Conservation (phyloP, 345 rosid genomes). For the Sonneratia alba region DNA sequence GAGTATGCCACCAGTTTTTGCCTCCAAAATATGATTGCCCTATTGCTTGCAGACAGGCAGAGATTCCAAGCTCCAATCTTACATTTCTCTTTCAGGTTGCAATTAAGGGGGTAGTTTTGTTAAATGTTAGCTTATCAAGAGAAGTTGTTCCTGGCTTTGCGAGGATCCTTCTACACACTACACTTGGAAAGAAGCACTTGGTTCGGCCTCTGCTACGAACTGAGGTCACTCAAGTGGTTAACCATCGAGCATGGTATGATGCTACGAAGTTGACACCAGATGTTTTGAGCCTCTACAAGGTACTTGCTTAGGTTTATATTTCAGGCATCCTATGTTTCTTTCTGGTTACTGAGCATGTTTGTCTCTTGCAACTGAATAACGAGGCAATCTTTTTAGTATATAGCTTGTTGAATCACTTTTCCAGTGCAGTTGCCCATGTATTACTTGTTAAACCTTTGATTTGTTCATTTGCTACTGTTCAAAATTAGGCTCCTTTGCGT, state of each 20-base stretch:
- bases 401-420: too few species aligned
- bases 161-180: constrained; percentile 72
- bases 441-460: background rate
- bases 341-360: too few species aligned
- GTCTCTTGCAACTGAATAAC: too few species aligned
- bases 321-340: background rate
- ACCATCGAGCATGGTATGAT: constrained; percentile 93
- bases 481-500: constrained; percentile 61
- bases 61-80: too few species aligned
- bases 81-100: constrained; percentile 30
- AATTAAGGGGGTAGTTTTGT: constrained; percentile 58
- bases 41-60: too few species aligned
- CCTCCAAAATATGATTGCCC: background rate
- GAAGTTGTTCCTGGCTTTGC: constrained; percentile 92
- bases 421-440: too few species aligned
- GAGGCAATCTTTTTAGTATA: too few species aligned
- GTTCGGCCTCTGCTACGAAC: constrained; percentile 77
- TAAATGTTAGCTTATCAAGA: constrained; percentile 77
- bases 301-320: constrained; percentile 6
- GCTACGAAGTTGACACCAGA: constrained; percentile 71
- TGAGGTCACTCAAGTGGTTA: constrained; percentile 88
- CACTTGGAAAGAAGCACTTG: constrained; percentile 93
- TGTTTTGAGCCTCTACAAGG: constrained; percentile 79
- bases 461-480: background rate
- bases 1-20: constrained; percentile 15